Percentiles rank a stretch among this genome's conserved stretches.
phyloP scores from a whole-genome alignment of 495 filamentous ascomycete genomes.

The Neurospora sp. region DNA sequence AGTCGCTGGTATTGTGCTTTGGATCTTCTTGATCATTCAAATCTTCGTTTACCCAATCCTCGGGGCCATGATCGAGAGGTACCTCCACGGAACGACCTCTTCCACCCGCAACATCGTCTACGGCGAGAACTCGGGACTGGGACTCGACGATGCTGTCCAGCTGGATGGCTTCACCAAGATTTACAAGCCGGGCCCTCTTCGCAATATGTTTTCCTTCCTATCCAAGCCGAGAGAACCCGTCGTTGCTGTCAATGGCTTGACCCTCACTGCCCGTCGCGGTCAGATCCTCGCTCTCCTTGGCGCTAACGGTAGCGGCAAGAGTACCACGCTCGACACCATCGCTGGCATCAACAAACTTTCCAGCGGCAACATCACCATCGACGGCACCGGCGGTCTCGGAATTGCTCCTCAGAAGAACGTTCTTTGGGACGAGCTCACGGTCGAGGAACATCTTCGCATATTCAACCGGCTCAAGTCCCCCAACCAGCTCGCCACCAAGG shows the following conservation, averaged over 20 bases:
- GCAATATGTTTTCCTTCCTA: slow-evolving; percentile 45
- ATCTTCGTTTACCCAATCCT: slow-evolving; percentile 62
- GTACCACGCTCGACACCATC: slow-evolving; percentile 77
- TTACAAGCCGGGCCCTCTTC: slow-evolving; percentile 56
- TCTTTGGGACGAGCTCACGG: slow-evolving; percentile 75
- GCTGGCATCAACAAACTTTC: slow-evolving; percentile 66
- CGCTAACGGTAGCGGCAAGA: slow-evolving; percentile 81
- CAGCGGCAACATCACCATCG: slow-evolving; percentile 59
- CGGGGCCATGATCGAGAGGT: slow-evolving; percentile 61
- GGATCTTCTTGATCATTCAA: slow-evolving; percentile 61
- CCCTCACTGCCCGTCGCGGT: slow-evolving; percentile 55
- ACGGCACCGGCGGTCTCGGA: slow-evolving; percentile 65
- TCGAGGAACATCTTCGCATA: slow-evolving; percentile 67
- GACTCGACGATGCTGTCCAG: slow-evolving; percentile 45
- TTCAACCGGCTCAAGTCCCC: slow-evolving; percentile 70
- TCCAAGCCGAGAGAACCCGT: slow-evolving; percentile 50
- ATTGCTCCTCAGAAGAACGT: slow-evolving; percentile 88
- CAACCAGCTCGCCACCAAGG: slow-evolving; percentile 37
- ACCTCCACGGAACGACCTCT: slow-evolving; percentile 62
- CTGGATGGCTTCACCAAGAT: slow-evolving; percentile 62
- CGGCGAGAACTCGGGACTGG: slow-evolving; percentile 23
- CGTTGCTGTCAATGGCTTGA: slow-evolving; percentile 59
- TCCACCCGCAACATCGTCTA: slow-evolving; percentile 46
- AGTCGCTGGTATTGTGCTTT: slow-evolving; percentile 56
- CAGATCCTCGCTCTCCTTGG: slow-evolving; percentile 76